phyloP scores from a whole-genome alignment of 2,329 filamentous ascomycete genomes.

The Sordariomycetes sp. region DNA sequence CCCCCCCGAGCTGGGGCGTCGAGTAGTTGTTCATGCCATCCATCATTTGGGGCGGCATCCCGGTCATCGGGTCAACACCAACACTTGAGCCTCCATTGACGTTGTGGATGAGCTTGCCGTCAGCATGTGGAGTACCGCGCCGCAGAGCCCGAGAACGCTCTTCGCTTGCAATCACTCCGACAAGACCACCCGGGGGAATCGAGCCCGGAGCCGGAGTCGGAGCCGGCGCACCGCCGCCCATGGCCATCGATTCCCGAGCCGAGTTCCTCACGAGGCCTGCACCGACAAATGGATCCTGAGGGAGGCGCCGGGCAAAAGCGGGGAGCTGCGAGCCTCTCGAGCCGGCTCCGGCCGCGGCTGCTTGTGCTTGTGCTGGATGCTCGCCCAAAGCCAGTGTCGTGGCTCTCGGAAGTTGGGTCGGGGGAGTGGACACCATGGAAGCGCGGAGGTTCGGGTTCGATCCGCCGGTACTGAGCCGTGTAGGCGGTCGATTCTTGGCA shows the following conservation, averaged over 20 bases:
- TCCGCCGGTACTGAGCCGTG: conserved; percentile 46
- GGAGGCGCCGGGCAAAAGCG: conserved; percentile 70
- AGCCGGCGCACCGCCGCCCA: conserved; percentile 41
- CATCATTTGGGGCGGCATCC: conserved; percentile 10
- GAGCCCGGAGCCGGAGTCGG: conserved; percentile 13
- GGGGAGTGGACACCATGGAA: conserved; percentile 17
- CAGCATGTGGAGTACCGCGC: conserved; percentile 62
- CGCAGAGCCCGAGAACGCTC: conserved; percentile 68
- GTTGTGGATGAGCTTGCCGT: conserved; percentile 27
- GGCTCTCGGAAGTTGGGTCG: conserved; percentile 25
- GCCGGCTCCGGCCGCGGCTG: neutral
- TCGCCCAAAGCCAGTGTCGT: neutral
- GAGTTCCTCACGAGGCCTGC: conserved; percentile 61
- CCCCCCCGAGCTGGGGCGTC: conserved; percentile 7
- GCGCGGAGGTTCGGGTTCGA: conserved; percentile 62
- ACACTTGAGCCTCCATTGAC: conserved; percentile 19
- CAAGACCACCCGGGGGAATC: conserved; percentile 60
- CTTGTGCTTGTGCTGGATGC: neutral
- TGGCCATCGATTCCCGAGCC: conserved; percentile 61
- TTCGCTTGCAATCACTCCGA: conserved; percentile 79
- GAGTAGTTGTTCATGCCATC: conserved; percentile 7
- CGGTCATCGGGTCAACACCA: conserved; percentile 32
- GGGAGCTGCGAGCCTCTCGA: conserved; percentile 39
- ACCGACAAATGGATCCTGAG: conserved; percentile 74
- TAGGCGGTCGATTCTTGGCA: conserved; percentile 61